A percentile compares a stretch with the other conserved stretches of the same genome.
phyloP scores from a whole-genome alignment of 257 asterid genomes.

The Coffea eugenioides region DNA sequence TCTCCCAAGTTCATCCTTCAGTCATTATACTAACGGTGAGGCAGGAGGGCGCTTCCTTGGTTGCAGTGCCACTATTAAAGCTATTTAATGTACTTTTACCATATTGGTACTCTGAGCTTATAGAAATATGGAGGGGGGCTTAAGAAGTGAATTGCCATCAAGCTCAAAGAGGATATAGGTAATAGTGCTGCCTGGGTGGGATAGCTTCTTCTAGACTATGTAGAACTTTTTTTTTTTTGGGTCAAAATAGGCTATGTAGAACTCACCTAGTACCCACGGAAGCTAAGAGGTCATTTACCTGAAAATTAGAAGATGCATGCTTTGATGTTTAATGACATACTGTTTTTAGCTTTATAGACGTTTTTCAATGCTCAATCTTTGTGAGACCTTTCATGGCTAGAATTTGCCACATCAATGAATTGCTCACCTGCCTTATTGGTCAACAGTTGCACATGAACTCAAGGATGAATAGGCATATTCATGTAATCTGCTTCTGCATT shows the following conservation, averaged over 20 bases:
- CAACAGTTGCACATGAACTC: not conserved
- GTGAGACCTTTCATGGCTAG: not conserved
- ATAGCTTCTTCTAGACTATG: not conserved
- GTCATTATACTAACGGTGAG: not conserved
- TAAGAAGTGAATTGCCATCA: not conserved
- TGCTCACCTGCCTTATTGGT: not conserved
- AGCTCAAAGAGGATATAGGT: not conserved
- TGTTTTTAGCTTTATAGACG: not conserved
- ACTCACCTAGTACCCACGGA: not conserved
- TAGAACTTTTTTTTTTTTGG: too few species aligned
- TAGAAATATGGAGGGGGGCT: not conserved
- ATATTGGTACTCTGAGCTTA: not conserved
- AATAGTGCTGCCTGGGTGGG: not conserved
- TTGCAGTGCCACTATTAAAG: not conserved
- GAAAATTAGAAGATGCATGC: not conserved
- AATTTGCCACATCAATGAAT: not conserved
- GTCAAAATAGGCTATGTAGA: too few species aligned
- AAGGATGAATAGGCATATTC: not conserved
- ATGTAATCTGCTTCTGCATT: not conserved
- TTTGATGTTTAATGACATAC: not conserved
- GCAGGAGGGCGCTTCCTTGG: not conserved
- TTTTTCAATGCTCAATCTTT: not conserved
- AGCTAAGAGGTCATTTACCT: not conserved
- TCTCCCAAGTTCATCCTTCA: not conserved
- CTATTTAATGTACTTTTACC: not conserved